These are phyloP conservation scores for Pestalotiopsis sp. DNA, from an alignment of 2,329 filamentous ascomycete species.

Conservation along the genomic window DNA sequence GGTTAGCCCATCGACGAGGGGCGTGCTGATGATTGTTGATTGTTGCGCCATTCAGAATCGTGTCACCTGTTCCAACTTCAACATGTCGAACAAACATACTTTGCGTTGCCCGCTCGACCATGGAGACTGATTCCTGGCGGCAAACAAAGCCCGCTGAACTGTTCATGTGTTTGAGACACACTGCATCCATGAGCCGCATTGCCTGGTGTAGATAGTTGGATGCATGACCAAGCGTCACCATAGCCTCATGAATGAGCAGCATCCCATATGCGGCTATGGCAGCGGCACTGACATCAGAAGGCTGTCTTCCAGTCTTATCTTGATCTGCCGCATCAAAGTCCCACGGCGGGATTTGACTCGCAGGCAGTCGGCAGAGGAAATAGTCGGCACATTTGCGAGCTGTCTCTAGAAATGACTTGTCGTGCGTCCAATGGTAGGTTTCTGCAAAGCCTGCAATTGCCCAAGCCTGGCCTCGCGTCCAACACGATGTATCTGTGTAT, in stretches of 20 bases:
- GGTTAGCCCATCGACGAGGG: slow-evolving; percentile 43
- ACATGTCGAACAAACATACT: slow-evolving; percentile 19
- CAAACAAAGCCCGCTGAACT: slow-evolving; percentile 18
- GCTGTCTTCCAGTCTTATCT: slow-evolving; percentile 21
- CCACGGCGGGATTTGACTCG: slow-evolving; percentile 46
- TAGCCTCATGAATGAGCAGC: slow-evolving; percentile 33
- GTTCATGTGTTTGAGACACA: slow-evolving; percentile 26
- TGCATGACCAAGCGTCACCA: slow-evolving; percentile 17
- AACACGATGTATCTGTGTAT: slow-evolving; percentile 42
- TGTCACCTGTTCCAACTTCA: slow-evolving; percentile 35
- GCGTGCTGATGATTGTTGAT: slow-evolving; percentile 49
- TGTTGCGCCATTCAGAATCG: slow-evolving; percentile 46
- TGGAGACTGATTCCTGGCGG: slow-evolving; percentile 16
- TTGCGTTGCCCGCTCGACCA: slow-evolving; percentile 22
- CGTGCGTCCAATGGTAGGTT: slow-evolving; percentile 46
- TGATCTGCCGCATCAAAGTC: slow-evolving; percentile 42
- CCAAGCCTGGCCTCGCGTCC: slow-evolving; percentile 52
- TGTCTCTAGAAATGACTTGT: slow-evolving; percentile 41
- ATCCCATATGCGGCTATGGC: slow-evolving; percentile 40
- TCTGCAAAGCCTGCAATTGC: slow-evolving; percentile 48
- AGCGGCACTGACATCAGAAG: slow-evolving; percentile 39
- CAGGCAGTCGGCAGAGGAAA: slow-evolving; percentile 41
- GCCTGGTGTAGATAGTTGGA: slow-evolving; percentile 29
- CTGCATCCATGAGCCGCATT: slow-evolving; percentile 26
- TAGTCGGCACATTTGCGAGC: slow-evolving; percentile 44